Base-by-base conservation (phyloP, 2,329 filamentous ascomycete species). In the Penicillium sp. region DNA sequence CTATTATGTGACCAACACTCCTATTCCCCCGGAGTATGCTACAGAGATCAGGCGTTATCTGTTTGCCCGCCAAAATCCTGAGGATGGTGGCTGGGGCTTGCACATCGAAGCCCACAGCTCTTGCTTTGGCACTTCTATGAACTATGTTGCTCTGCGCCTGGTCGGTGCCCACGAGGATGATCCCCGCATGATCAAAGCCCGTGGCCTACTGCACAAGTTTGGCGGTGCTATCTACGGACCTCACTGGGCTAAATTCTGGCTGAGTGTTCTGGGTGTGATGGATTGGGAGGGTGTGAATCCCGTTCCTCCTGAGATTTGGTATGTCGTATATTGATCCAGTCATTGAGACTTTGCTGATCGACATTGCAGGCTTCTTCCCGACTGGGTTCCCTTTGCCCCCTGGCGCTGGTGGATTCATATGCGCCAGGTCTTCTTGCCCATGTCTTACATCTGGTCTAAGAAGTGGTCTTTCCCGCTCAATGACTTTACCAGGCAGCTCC, bases 321-420 rank as follows among this genome's bases (percentile, higher is more conserved):
- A 76, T 24, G 71, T 76, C 6, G 19, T 16, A 62, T 24, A 31
- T 16, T 45, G 14, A 10, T 45, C 33, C 27, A 21, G 27, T 39
- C 47, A 21, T 22, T 16, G 9, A 51, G 51, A 2, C 29, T 8
- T 47, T 27, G 35, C 39, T 69, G 52, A 62, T 44, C 21, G 49
- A 52, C 50, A 22, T 2, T 35, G 4, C 54, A 82, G 80, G 81
- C 81, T 96, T 42, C 78, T 97, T 3, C 93, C 93, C 0, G 90
- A 96, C 73, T 96, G 91, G 91, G 83, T 91, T 3, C 93, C 93
- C 1, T 83, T 96, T 69, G 87, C 91, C 5, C 93, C 93, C 0
- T 96, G 92, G 91, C 82, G 91, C 64, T 97, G 93, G 93, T 97
- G 93, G 93, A 90, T 98, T 68, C 95, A 99, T 68, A 97, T 97